A percentile compares a stretch with the other conserved stretches of the same genome.
These are phyloP conservation scores for Trametes polyzona DNA, from an alignment of 1,284 basidiomycete species.

Conservation along the genomic window DNA sequence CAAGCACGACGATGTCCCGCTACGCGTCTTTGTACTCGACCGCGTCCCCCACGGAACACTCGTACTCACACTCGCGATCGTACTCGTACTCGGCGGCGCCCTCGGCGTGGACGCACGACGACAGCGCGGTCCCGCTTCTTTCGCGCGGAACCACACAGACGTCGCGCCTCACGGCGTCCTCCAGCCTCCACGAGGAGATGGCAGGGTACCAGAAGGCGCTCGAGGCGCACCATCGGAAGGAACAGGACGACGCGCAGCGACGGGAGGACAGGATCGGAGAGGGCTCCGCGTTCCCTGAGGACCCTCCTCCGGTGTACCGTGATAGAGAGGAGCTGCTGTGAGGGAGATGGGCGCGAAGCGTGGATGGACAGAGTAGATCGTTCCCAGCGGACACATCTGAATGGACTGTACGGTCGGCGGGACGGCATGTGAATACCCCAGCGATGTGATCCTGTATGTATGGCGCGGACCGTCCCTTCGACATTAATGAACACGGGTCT, in stretches of 20 bases:
- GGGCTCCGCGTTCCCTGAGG: slow-evolving; percentile 21
- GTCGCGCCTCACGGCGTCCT: slow-evolving; percentile 20
- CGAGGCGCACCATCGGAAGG: slow-evolving; percentile 34
- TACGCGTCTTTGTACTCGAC: slow-evolving; percentile 9
- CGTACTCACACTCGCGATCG: slow-evolving; percentile 1
- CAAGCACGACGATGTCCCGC: slow-evolving; percentile 1
- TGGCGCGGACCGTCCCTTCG: neutral
- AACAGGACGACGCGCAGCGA: slow-evolving; percentile 20
- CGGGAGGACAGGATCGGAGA: slow-evolving; percentile 10
- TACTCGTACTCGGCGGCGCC: slow-evolving; percentile 19
- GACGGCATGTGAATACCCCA: neutral
- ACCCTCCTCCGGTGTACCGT: slow-evolving; percentile 34
- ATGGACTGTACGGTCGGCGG: neutral
- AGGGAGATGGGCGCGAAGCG: neutral
- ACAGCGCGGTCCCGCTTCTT: slow-evolving; percentile 18
- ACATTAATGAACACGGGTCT: neutral
- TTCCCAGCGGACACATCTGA: neutral
- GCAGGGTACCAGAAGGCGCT: slow-evolving; percentile 34
- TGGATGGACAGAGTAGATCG: neutral
- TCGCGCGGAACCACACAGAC: slow-evolving; percentile 23
- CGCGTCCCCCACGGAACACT: slow-evolving; percentile 2
- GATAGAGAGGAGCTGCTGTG: slow-evolving; percentile 13
- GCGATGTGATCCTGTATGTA: neutral
- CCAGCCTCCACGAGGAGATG: slow-evolving; percentile 30
- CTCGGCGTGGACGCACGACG: slow-evolving; percentile 24